Base-by-base conservation (phyloP, 306 rosid genomes). In the Begonia peltatifolia region DNA sequence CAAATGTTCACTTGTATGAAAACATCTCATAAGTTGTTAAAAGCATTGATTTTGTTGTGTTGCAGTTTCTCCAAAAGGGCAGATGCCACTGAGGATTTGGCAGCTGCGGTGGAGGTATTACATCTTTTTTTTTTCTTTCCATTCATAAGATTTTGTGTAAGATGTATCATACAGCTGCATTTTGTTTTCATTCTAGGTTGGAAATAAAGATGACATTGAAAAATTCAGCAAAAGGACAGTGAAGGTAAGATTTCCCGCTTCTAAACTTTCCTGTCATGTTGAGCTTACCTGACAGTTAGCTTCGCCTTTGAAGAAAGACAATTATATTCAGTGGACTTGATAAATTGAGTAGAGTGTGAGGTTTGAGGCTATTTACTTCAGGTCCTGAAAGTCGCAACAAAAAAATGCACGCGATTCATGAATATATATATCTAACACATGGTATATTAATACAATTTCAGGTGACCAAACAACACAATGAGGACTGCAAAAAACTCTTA, bases 401-500 rank as follows among this genome's bases (percentile, higher is more conserved):
- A 50, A 16, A 41, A 25, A 7, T 56, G 44, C 50, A 20, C 47
- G 49, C 54, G 54, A 15, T 50, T 23, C 41, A 46, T 47, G 23
- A 68, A 46, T 46, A 20, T 47, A 20, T 47, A 50, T 42, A 22
- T 18, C 68, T 62, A 66, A 71, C n/a, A 18, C 47, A 62, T 47
- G 47, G 61, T 55, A 48, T 7, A 38, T 56, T 41, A 42, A 64
- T 64, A 17, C 61, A 41, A 58, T 72, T 63, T 67, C 65, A 89
- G 95, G 97, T 89, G 65, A 89, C 97, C 43, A 82, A 79, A 71
- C 95, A 76, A 72, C 97, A 90, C 75, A 90, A 90, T 76, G 97
- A 90, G 1, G 94, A 85, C 65, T 90, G 95, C 76, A 78, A 77
- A 80, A 80, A 46, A 61, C 95, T 90, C 58, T 58, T 85, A 56